Conservation (phyloP, 2,329 filamentous ascomycete species). For the Venturia carpophila region DNA sequence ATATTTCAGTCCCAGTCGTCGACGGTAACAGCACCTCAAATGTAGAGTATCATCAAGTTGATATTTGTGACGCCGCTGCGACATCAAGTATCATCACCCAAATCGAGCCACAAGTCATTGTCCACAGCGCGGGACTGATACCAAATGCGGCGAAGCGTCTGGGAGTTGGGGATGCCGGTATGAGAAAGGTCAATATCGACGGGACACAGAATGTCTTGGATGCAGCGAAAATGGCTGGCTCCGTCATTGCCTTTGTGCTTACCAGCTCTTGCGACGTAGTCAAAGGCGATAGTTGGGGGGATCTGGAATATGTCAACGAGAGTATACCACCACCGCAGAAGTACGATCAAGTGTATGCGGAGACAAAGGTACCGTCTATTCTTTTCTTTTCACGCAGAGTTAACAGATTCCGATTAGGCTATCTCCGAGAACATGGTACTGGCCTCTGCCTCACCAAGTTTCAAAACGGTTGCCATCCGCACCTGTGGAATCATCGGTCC, state of each 20-base stretch:
- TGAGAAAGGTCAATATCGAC: conserved; percentile 63
- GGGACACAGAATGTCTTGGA: conserved; percentile 73
- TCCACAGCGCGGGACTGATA: neutral
- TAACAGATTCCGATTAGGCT: conserved; percentile 12
- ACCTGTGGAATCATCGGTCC: conserved; percentile 88
- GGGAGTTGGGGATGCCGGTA: neutral
- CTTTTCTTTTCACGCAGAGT: neutral
- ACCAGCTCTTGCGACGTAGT: conserved; percentile 48
- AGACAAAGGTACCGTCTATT: neutral
- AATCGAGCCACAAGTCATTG: neutral
- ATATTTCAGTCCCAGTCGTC: neutral
- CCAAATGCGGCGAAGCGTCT: neutral
- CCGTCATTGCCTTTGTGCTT: conserved; percentile 76
- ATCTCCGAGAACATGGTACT: conserved; percentile 72
- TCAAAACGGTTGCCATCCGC: conserved; percentile 74
- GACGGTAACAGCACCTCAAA: neutral
- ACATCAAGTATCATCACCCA: neutral
- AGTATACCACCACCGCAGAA: neutral
- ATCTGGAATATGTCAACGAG: neutral
- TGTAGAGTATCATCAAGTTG: neutral
- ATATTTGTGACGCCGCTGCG: neutral
- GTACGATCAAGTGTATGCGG: neutral
- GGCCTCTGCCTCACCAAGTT: conserved; percentile 55
- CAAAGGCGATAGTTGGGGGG: conserved; percentile 1
- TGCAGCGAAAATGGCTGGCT: conserved; percentile 56